Evolutionary conservation across 768 basidiomycete genomes (phyloP).

Genomic region (Ramaria rubella): DNA sequence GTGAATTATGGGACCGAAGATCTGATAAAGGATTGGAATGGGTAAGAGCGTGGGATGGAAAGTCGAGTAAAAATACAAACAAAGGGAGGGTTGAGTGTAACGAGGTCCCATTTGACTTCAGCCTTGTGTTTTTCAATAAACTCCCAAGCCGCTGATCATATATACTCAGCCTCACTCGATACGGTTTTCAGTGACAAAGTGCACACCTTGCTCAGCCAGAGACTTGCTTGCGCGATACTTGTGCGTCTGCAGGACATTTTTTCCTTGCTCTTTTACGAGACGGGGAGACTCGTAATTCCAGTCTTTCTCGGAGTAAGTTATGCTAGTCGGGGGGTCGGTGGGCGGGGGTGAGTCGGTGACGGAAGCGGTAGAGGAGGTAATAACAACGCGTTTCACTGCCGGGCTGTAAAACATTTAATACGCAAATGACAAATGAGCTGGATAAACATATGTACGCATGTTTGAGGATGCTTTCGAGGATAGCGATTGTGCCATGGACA

Average conservation of each 20-base stretch:
- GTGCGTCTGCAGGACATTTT: conserved; percentile 29
- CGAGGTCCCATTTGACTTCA: conserved; percentile 44
- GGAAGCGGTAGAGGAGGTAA: conserved; percentile 56
- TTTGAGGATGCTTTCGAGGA: conserved; percentile 54
- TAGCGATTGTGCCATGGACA: conserved; percentile 57
- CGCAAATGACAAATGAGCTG: conserved; percentile 2
- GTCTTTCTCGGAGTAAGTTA: too few species aligned
- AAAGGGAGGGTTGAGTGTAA: conserved; percentile 48
- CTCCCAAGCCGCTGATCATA: conserved; percentile 42
- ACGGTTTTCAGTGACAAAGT: not conserved
- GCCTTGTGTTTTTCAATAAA: conserved; percentile 38
- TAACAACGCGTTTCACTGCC: conserved; percentile 57
- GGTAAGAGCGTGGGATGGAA: too few species aligned
- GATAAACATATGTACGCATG: conserved; percentile 33
- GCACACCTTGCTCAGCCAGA: conserved; percentile 51
- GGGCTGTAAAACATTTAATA: conserved; percentile 22
- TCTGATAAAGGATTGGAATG: not conserved
- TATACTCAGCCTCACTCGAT: not conserved
- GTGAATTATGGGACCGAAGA: too few species aligned
- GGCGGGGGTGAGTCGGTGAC: conserved; percentile 18
- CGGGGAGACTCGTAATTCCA: conserved; percentile 53
- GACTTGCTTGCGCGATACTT: conserved; percentile 63
- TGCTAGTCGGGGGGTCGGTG: conserved; percentile 28
- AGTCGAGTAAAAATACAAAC: too few species aligned
- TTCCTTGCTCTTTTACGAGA: conserved; percentile 43